These are phyloP conservation scores for Umbilicus rupestris DNA, from an alignment of 164 flowering plant species.

Conservation along the genomic window DNA sequence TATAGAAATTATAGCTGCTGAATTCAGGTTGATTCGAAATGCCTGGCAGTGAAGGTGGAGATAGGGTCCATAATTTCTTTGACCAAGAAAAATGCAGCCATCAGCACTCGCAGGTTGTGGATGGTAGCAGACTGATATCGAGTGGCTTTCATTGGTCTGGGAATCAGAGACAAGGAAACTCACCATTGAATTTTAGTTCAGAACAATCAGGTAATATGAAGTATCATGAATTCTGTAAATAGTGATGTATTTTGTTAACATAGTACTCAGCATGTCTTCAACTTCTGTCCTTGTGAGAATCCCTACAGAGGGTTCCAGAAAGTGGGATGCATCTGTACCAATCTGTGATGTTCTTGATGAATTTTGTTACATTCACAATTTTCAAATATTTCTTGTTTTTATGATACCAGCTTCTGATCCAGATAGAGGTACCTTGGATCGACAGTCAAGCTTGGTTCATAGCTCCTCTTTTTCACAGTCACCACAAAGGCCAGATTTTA, in stretches of 20 bases:
- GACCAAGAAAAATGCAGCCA: slow-evolving; percentile 54
- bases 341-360: neutral
- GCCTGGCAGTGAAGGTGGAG: slow-evolving; percentile 87
- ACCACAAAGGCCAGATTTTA: slow-evolving; percentile 26
- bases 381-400: neutral
- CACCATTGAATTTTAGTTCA: slow-evolving; percentile 23
- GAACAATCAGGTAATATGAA: slow-evolving; percentile 42
- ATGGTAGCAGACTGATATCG: slow-evolving; percentile 40
- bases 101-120: slow-evolving; percentile 41
- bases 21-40: slow-evolving; percentile 36
- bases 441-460: slow-evolving; percentile 22
- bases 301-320: neutral
- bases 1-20: too few relatives aligned
- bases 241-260: neutral
- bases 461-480: slow-evolving; percentile 28
- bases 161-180: slow-evolving; percentile 35
- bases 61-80: slow-evolving; percentile 76
- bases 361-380: neutral
- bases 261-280: neutral
- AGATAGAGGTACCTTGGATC: slow-evolving; percentile 27
- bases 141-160: slow-evolving; percentile 46
- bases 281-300: neutral
- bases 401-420: slow-evolving; percentile 23
- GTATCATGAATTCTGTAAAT: neutral
- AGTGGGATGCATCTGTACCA: neutral